Evolutionary conservation across 1,139 yeast genomes (phyloP).

Genomic region (Saccharomyces hybrid): DNA sequence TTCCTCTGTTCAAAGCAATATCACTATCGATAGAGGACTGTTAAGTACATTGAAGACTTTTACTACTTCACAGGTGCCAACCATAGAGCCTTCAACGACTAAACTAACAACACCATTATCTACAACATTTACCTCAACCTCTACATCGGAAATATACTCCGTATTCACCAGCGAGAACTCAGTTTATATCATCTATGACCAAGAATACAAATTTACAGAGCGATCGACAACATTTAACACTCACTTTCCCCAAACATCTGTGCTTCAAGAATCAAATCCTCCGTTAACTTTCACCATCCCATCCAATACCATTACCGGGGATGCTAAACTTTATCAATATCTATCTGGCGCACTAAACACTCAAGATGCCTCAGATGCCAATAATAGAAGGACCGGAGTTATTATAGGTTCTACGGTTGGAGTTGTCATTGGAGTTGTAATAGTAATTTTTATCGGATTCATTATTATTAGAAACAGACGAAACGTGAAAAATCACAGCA

Average conservation of each 20-base stretch:
- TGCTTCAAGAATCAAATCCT: neutral
- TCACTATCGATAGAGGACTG: neutral
- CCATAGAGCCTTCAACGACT: neutral
- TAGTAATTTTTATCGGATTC: constrained; percentile 4
- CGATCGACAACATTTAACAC: constrained; percentile 7
- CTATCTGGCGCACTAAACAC: constrained; percentile 7
- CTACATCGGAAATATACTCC: neutral
- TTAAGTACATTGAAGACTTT: neutral
- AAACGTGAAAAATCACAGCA: neutral
- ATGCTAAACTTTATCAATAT: constrained; percentile 6
- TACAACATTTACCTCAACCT: neutral
- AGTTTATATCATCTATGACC: constrained; percentile 2
- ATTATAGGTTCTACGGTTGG: constrained; percentile 8
- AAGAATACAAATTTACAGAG: constrained; percentile 8
- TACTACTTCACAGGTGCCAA: neutral
- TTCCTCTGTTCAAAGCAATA: neutral
- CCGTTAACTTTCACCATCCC: constrained; percentile 3
- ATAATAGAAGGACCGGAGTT: constrained; percentile 5
- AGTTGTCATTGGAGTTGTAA: neutral
- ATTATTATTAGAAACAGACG: neutral
- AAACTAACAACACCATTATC: neutral
- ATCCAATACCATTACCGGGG: constrained; percentile 2
- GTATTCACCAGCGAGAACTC: neutral
- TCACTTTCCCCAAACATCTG: constrained; percentile 5
- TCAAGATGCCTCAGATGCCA: neutral